Evolutionary conservation across 164 flowering plant genomes (phyloP).

Genomic region (Aristolochia californica): DNA sequence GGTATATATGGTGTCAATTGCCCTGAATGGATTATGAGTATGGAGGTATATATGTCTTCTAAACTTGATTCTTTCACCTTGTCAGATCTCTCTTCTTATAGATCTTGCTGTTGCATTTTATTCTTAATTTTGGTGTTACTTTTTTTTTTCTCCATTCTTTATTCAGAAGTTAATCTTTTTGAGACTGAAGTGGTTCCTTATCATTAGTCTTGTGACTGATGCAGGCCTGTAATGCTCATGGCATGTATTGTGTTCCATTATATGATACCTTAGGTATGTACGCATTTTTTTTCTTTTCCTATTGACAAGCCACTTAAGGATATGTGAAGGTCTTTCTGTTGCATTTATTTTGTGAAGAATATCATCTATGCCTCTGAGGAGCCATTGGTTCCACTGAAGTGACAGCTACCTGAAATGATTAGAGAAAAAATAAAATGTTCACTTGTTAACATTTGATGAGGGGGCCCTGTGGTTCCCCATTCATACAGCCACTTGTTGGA

Average conservation of each 20-base stretch:
- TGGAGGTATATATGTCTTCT: conserved; percentile 52
- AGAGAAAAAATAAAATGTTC: too few relatives aligned
- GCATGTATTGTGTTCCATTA: conserved; percentile 84
- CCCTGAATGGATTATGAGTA: conserved; percentile 86
- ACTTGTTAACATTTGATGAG: too few relatives aligned
- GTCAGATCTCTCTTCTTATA: too few relatives aligned
- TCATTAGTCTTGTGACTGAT: conserved; percentile 9
- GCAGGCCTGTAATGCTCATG: conserved; percentile 99
- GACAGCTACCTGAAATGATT: too few relatives aligned
- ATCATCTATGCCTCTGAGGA: too few relatives aligned
- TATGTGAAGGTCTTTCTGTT: too few relatives aligned
- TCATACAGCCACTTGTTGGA: too few relatives aligned
- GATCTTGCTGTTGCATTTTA: too few relatives aligned
- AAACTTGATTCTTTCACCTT: too few relatives aligned
- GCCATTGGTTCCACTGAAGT: too few relatives aligned
- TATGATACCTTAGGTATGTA: conserved; percentile 89
- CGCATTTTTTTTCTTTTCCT: background rate
- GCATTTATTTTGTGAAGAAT: too few relatives aligned
- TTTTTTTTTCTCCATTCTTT: background rate
- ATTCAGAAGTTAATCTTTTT: background rate
- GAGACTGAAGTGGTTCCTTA: background rate
- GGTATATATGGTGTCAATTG: conserved; percentile 88
- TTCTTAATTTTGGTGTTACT: background rate
- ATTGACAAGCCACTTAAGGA: background rate
- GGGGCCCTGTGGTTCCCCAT: too few relatives aligned